These are phyloP conservation scores for Isatis lusitanica DNA, from an alignment of 441 rosid genomes.

Conservation along the genomic window DNA sequence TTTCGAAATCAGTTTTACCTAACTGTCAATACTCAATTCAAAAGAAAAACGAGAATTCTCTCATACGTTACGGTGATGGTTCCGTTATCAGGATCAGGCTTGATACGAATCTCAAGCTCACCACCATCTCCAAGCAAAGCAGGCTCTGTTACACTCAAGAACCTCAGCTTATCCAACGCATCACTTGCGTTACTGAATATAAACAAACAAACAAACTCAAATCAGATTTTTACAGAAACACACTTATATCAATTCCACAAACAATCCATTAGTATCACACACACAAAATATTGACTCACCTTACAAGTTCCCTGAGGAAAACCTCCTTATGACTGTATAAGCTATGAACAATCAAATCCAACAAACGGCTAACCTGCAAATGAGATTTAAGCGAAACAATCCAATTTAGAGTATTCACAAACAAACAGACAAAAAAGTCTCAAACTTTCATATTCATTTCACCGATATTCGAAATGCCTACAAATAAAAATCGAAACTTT, in stretches of 20 bases:
- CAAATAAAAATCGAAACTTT: background rate
- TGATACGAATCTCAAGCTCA: slow-evolving; percentile 84
- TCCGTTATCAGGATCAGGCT: slow-evolving; percentile 87
- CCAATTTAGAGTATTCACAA: background rate
- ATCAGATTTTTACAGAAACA: background rate
- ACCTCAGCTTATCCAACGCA: slow-evolving; percentile 96
- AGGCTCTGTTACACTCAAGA: slow-evolving; percentile 93
- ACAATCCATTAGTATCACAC: background rate
- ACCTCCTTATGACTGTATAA: slow-evolving; percentile 98
- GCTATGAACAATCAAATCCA: slow-evolving; percentile 98
- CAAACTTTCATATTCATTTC: background rate
- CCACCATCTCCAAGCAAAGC: slow-evolving; percentile 89
- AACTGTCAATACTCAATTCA: background rate
- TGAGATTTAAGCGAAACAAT: background rate
- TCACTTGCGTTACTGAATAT: slow-evolving; percentile 88
- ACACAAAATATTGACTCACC: slow-evolving; percentile 46
- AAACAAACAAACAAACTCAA: slow-evolving; percentile 26
- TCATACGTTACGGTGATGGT: slow-evolving; percentile 76
- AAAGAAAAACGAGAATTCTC: background rate
- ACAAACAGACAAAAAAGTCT: background rate
- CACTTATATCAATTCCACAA: slow-evolving; percentile 1
- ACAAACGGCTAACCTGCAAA: slow-evolving; percentile 81
- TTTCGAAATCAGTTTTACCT: background rate
- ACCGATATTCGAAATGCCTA: background rate
- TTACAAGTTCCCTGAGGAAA: slow-evolving; percentile 91